Evolutionary conservation across 306 rosid species (phyloP).

Genomic region (Quercus gilva): DNA sequence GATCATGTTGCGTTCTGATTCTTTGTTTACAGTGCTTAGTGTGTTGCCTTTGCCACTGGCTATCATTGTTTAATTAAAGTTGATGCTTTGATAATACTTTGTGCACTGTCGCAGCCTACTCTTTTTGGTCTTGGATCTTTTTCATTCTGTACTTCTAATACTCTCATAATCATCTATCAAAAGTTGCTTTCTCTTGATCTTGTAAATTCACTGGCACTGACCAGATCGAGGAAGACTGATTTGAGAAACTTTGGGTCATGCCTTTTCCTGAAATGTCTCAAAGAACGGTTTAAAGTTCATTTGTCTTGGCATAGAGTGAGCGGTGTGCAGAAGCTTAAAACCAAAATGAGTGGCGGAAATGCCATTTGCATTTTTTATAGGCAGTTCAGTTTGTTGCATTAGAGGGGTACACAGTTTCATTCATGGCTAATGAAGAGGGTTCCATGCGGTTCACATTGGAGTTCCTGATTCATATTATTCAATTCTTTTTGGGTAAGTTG

Average conservation of each 20-base stretch:
- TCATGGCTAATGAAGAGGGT: too few relatives aligned
- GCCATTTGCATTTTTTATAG: too few relatives aligned
- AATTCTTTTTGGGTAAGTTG: too few relatives aligned
- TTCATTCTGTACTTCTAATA: neutral
- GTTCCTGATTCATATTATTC: too few relatives aligned
- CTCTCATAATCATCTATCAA: too few relatives aligned
- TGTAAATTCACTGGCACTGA: conserved; percentile 4
- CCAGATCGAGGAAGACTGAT: neutral
- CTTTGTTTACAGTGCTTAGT: too few relatives aligned
- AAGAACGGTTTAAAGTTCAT: neutral
- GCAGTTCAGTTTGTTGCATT: too few relatives aligned
- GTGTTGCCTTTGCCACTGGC: neutral
- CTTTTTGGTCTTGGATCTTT: neutral
- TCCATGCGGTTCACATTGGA: too few relatives aligned
- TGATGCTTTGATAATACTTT: neutral
- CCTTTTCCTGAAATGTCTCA: conserved; percentile 6
- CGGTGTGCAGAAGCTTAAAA: neutral
- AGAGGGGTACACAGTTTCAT: too few relatives aligned
- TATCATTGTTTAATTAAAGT: too few relatives aligned
- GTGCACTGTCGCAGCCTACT: neutral
- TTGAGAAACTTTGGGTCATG: conserved; percentile 12
- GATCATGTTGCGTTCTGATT: too few relatives aligned
- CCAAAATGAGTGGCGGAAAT: too few relatives aligned
- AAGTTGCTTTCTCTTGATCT: neutral
- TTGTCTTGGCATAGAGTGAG: neutral